phyloP scores from a whole-genome alignment of 2,329 filamentous ascomycete species.

The Fusarium chaquense region DNA sequence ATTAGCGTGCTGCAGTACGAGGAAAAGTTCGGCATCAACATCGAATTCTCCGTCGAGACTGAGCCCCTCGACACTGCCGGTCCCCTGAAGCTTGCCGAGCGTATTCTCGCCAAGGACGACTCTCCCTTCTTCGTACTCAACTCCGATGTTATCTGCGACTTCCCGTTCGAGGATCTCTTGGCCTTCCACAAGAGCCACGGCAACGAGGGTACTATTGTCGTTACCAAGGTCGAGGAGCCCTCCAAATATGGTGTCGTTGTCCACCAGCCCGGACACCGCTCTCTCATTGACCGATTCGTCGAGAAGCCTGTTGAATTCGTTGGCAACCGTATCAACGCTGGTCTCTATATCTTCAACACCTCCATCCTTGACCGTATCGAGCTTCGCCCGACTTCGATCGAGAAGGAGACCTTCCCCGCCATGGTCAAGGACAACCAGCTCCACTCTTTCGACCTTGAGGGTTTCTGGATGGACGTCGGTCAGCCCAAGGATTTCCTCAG shows the following conservation, averaged over 20 bases:
- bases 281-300: constrained; percentile 97
- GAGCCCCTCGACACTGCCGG: constrained; percentile 96
- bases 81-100: constrained; percentile 93
- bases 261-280: constrained; percentile 91
- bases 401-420: constrained; percentile 98
- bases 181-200: constrained; percentile 94
- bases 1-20: constrained; percentile 73
- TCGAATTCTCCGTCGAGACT: constrained; percentile 96
- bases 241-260: constrained; percentile 99
- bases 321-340: constrained; percentile 98
- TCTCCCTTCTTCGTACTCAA: constrained; percentile 98
- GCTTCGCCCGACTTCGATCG: constrained; percentile 94
- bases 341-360: constrained; percentile 97
- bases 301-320: constrained; percentile 99
- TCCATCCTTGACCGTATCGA: constrained; percentile 92
- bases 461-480: constrained; percentile 99
- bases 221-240: constrained; percentile 98
- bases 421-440: constrained; percentile 90
- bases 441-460: constrained; percentile 95
- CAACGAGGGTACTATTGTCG: constrained; percentile 95
- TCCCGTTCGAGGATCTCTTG: constrained; percentile 90
- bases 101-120: constrained; percentile 92
- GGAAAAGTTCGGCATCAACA: constrained; percentile 90
- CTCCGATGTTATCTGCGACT: constrained; percentile 98
- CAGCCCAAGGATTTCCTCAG: constrained; percentile 99